Evolutionary conservation across 768 basidiomycete species (phyloP), one percentile per base, ranked within the genome.

Genomic region (Phlebiopsis flavidoalba): DNA sequence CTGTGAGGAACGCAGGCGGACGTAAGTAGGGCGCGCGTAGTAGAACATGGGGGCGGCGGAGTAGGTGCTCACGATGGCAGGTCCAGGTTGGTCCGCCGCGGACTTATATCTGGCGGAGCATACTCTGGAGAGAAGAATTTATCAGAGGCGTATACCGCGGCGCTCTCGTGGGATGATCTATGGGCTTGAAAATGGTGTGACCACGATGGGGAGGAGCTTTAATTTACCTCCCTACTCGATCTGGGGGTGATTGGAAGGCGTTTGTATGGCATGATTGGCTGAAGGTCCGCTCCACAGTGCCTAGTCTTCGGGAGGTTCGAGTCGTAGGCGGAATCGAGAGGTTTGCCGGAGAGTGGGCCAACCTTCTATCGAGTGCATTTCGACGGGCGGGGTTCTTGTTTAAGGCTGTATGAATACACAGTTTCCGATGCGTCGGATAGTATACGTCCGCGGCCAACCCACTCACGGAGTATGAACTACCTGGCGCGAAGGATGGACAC

Each of bases 101-200:
- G 31, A 26, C 47, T 62, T 62, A 62, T 62, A 62, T 62, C 61
- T 10, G 17, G 19, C 14, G 61, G 24, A 21, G 57, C 50, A 43
- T 62, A 62, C 35, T 62, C 61, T 35, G 61, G 61, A 3, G 49
- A 50, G 36, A 62, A 62, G 45, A 62, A 57, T 19, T 37, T 48
- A 45, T 61, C 60, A 53, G 47, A 60, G 47, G 50, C 19, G 51
- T 45, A 46, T 1, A 58, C 40, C 33, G 58, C 58, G 19, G n/a
- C 17, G 22, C 33, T 51, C 8, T 59, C 61, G 45, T 59, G 57
- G 26, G 57, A 59, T 36, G 61, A 62, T 45, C 57, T 43, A n/a
- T n/a, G n/a, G n/a, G n/a, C n/a, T n/a, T n/a, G n/a, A n/a, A n/a
- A n/a, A n/a, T n/a, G n/a, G n/a, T n/a, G n/a, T 24, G 61, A 62